These are phyloP conservation scores for Eucalyptus microcorys DNA, from an alignment of 345 rosid genomes.

Conservation along the genomic window DNA sequence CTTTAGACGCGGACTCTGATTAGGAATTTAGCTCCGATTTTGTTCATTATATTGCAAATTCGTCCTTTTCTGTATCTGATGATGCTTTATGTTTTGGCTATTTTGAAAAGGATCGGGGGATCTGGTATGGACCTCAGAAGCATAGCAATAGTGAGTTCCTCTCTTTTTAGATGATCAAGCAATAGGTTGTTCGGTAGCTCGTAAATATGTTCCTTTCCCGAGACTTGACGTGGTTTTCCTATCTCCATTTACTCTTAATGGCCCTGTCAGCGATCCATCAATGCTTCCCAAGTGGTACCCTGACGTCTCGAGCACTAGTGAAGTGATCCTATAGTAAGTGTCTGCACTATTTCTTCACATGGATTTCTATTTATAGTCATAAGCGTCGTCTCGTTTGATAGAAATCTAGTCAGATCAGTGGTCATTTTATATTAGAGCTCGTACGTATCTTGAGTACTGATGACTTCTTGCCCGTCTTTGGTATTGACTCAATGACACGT, in stretches of 20 bases:
- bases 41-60: background rate
- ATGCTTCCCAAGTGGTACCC: conserved; percentile 65
- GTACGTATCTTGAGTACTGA: background rate
- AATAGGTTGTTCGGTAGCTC: background rate
- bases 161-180: background rate
- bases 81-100: background rate
- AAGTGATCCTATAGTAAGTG: conserved; percentile 70
- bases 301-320: conserved; percentile 87
- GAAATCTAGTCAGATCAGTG: background rate
- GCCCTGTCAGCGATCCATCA: conserved; percentile 47
- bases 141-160: conserved; percentile 63
- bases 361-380: background rate
- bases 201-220: background rate
- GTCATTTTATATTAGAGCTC: too few relatives aligned
- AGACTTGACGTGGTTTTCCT: background rate
- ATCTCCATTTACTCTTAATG: conserved; percentile 12
- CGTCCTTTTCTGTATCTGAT: background rate
- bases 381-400: background rate
- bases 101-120: conserved; percentile 61
- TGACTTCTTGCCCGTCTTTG: background rate
- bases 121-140: conserved; percentile 81
- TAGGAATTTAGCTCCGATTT: background rate
- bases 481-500: background rate
- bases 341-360: background rate
- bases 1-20: background rate